These are phyloP conservation scores for Linnemannia zychae DNA, from an alignment of 192 early-diverging fungal genomes.

Conservation along the genomic window DNA sequence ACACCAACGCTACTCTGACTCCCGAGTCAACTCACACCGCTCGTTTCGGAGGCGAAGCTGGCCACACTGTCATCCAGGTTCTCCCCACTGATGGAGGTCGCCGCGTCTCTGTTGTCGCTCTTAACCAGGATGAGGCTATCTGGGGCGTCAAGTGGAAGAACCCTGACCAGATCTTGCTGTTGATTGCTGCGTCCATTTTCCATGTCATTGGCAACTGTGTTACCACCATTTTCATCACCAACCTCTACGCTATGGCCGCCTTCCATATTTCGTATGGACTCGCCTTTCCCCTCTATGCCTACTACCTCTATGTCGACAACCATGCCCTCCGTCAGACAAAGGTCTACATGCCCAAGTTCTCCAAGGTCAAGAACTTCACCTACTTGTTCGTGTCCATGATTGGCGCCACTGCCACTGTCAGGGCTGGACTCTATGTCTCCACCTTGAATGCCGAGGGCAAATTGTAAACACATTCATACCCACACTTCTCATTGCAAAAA, in stretches of 20 bases:
- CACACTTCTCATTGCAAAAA: neutral
- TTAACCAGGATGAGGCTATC: conserved; percentile 36
- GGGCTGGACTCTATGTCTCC: conserved; percentile 46
- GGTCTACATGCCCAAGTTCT: conserved; percentile 54
- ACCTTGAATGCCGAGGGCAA: conserved; percentile 12
- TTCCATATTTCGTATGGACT: conserved; percentile 54
- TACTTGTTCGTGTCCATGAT: conserved; percentile 15
- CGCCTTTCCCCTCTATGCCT: conserved; percentile 50
- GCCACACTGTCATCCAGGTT: conserved; percentile 20
- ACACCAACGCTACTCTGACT: conserved; percentile 24
- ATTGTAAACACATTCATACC: neutral
- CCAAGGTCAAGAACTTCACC: conserved; percentile 40
- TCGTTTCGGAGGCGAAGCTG: conserved; percentile 24
- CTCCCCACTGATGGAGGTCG: neutral
- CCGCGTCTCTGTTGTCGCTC: conserved; percentile 15
- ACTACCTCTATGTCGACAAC: conserved; percentile 59
- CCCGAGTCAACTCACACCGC: neutral
- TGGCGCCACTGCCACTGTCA: conserved; percentile 38
- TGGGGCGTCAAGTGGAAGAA: conserved; percentile 53
- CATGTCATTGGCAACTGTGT: conserved; percentile 61
- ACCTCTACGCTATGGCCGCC: conserved; percentile 37
- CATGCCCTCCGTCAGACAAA: conserved; percentile 53
- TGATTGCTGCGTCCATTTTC: conserved; percentile 44
- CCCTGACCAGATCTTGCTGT: conserved; percentile 47
- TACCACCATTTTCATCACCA: conserved; percentile 53